phyloP scores from a whole-genome alignment of 306 rosid genomes.

The Cicer bijugum region DNA sequence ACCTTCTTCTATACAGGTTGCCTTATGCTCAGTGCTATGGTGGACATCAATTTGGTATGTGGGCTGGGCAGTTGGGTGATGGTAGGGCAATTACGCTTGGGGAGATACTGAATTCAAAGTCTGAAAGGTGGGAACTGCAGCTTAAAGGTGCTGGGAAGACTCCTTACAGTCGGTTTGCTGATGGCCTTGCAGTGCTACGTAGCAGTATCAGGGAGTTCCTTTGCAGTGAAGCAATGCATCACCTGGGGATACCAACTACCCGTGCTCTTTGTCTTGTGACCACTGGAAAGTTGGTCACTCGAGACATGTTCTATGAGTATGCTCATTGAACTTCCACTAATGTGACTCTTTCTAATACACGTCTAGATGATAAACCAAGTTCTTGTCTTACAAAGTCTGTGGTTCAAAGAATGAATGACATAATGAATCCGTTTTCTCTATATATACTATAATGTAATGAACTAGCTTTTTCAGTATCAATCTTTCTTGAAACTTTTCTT shows the following conservation, averaged over 20 bases:
- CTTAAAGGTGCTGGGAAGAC: constrained; percentile 99
- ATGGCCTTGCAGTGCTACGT: constrained; percentile 97
- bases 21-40: constrained; percentile 99
- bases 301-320: constrained; percentile 99
- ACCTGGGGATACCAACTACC: constrained; percentile 94
- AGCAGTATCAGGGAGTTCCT: constrained; percentile 97
- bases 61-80: constrained; percentile 99
- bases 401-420: constrained; percentile 32
- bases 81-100: constrained; percentile 97
- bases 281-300: constrained; percentile 81
- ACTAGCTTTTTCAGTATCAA: constrained; percentile 1
- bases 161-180: constrained; percentile 95
- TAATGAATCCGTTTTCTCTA: constrained; percentile 9
- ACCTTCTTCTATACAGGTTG: constrained; percentile 56
- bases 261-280: constrained; percentile 91
- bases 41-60: constrained; percentile 98
- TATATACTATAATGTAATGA: not conserved
- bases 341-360: not conserved
- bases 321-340: constrained; percentile 40
- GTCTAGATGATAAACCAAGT: constrained; percentile 17
- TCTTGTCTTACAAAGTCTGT: constrained; percentile 6
- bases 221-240: constrained; percentile 97
- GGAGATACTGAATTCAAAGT: constrained; percentile 78
- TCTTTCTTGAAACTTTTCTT: constrained; percentile 14
- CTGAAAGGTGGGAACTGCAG: constrained; percentile 95